These are phyloP conservation scores for Microdochium trichocladiopsis DNA, from an alignment of 2,329 filamentous ascomycete genomes.

Conservation along the genomic window DNA sequence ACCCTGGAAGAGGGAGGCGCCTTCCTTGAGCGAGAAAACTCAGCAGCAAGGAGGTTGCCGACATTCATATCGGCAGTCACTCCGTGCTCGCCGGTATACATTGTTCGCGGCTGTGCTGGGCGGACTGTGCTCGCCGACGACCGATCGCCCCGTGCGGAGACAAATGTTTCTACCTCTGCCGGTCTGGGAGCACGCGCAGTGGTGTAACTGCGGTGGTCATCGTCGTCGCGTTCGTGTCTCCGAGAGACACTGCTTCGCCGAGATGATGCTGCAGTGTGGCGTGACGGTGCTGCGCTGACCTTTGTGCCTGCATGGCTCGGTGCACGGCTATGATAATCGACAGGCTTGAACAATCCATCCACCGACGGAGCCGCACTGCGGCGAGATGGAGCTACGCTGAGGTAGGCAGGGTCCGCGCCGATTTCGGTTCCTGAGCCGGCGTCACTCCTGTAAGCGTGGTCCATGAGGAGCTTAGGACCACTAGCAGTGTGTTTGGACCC, in stretches of 20 bases:
- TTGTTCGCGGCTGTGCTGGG: not conserved
- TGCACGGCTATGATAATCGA: not conserved
- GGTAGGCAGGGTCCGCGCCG: not conserved
- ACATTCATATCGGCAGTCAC: not conserved
- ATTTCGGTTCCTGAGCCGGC: slow-evolving; percentile 3
- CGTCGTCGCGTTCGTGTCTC: slow-evolving; percentile 4
- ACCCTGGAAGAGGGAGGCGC: not conserved
- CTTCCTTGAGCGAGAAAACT: not conserved
- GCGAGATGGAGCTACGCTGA: not conserved
- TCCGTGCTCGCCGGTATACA: not conserved
- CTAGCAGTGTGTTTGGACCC: slow-evolving; percentile 23
- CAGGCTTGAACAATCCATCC: not conserved
- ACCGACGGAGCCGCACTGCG: not conserved
- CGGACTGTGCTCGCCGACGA: slow-evolving; percentile 25
- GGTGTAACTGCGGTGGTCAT: slow-evolving; percentile 17
- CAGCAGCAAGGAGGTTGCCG: not conserved
- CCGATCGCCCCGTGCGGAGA: slow-evolving; percentile 33
- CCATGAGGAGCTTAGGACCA: slow-evolving; percentile 15
- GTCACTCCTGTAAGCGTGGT: slow-evolving; percentile 10
- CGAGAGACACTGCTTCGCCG: not conserved
- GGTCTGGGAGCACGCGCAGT: slow-evolving; percentile 15
- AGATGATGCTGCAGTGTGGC: not conserved
- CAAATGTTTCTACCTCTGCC: slow-evolving; percentile 34
- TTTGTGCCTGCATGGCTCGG: not conserved
- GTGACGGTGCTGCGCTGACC: not conserved